Percentiles rank a stretch among this genome's conserved stretches.
These are phyloP conservation scores for Suillus placidus DNA, from an alignment of 768 basidiomycete genomes.

Conservation along the genomic window DNA sequence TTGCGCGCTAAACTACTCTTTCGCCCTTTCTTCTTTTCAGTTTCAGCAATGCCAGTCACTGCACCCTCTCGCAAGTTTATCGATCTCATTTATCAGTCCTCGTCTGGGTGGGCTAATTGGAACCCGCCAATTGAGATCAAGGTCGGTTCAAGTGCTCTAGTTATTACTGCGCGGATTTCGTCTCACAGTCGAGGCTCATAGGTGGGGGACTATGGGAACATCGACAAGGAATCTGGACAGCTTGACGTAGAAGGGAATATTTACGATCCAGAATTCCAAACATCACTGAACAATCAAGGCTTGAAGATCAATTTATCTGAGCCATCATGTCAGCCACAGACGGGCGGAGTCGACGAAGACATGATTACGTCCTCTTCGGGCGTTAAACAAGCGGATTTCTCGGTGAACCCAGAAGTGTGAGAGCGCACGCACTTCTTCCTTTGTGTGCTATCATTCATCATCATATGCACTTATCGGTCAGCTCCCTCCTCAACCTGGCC, in stretches of 20 bases:
- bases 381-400: constrained; percentile 16
- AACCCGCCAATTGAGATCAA: constrained; percentile 37
- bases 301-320: constrained; percentile 14
- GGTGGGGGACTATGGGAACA: constrained; percentile 39
- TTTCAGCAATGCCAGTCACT: constrained; percentile 10
- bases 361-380: constrained; percentile 29
- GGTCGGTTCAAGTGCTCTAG: constrained; percentile 21
- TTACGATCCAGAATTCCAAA: constrained; percentile 26
- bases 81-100: constrained; percentile 34
- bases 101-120: constrained; percentile 44
- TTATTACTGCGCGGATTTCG: neutral
- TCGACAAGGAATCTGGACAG: constrained; percentile 34
- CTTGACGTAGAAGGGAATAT: constrained; percentile 36
- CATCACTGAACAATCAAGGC: constrained; percentile 15
- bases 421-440: constrained; percentile 2
- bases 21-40: neutral
- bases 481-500: constrained; percentile 27
- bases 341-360: constrained; percentile 22
- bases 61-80: constrained; percentile 33
- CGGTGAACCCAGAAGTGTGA: constrained; percentile 24
- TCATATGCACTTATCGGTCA: neutral
- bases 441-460: neutral
- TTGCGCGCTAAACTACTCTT: neutral
- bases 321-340: constrained; percentile 15
- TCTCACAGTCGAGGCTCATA: constrained; percentile 5